phyloP scores from a whole-genome alignment of 2,329 filamentous ascomycete species.

The Stylonectria norvegica region DNA sequence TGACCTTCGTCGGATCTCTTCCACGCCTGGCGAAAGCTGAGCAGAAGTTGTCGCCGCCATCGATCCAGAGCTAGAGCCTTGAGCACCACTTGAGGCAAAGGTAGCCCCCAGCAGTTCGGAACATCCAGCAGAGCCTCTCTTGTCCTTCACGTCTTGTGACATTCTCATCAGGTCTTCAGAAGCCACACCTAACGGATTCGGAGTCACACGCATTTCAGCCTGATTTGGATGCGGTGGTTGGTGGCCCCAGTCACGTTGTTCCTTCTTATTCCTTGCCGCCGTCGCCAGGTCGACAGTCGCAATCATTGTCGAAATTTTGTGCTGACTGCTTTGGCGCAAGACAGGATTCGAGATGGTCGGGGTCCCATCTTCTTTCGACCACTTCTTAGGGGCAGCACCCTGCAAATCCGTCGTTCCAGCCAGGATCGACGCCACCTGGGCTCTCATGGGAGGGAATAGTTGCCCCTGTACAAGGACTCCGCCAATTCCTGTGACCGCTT shows the following conservation, averaged over 20 bases:
- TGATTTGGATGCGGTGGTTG: conserved; percentile 30
- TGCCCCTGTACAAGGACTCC: conserved; percentile 39
- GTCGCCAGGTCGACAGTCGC: conserved; percentile 49
- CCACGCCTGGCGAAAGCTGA: conserved; percentile 49
- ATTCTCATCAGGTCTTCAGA: conserved; percentile 34
- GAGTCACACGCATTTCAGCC: conserved; percentile 35
- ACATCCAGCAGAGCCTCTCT: conserved; percentile 30
- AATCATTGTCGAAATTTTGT: conserved; percentile 44
- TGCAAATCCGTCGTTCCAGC: conserved; percentile 15
- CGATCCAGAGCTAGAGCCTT: conserved; percentile 17
- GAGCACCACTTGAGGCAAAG: conserved; percentile 5
- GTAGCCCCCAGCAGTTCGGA: conserved; percentile 2
- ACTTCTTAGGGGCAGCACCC: conserved; percentile 25
- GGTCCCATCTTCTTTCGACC: conserved; percentile 33
- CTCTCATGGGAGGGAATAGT: conserved; percentile 41
- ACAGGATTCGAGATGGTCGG: conserved; percentile 51
- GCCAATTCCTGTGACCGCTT: conserved; percentile 35
- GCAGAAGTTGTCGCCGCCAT: conserved; percentile 44
- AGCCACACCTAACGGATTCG: conserved; percentile 33
- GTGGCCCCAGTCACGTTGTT: conserved; percentile 37
- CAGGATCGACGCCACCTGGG: conserved; percentile 23
- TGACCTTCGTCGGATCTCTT: conserved; percentile 51
- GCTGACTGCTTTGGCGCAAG: conserved; percentile 31
- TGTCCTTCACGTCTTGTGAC: conserved; percentile 37
- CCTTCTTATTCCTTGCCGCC: conserved; percentile 45